Evolutionary conservation across 108 stramenopile genomes (phyloP).

Genomic region (Seminavis robusta): DNA sequence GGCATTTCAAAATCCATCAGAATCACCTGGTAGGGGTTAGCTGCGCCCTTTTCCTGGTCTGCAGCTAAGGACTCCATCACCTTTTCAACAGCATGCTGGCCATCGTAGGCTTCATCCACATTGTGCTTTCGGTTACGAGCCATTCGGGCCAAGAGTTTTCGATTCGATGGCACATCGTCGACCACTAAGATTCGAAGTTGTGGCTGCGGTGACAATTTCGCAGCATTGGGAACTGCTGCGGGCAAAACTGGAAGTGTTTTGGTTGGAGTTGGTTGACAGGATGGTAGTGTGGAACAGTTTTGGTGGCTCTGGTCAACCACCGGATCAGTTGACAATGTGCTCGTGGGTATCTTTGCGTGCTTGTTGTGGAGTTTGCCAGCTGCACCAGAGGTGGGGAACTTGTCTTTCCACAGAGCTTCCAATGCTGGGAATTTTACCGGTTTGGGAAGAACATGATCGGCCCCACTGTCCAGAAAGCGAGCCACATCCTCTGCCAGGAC

Average conservation of each 20-base stretch:
- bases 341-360: no score
- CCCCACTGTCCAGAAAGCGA: neutral
- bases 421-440: slow-evolving; percentile 6
- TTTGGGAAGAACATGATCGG: neutral
- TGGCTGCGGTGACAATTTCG: neutral
- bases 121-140: slow-evolving; percentile 2
- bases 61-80: neutral
- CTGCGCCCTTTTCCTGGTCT: neutral
- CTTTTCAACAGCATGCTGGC: slow-evolving; percentile 11
- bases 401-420: slow-evolving; percentile 14
- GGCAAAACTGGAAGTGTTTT: no score
- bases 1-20: slow-evolving; percentile 52
- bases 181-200: neutral
- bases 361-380: no score
- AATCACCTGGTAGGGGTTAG: slow-evolving; percentile 33
- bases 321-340: no score
- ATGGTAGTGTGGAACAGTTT: no score
- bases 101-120: slow-evolving; percentile 17
- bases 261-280: no score
- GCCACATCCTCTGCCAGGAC: slow-evolving; percentile 31
- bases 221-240: no score
- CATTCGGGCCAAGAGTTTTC: slow-evolving; percentile 15
- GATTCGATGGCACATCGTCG: slow-evolving; percentile 15
- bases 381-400: no score
- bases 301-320: no score